These are phyloP conservation scores for Aspergillus caelatus DNA, from an alignment of 2,329 filamentous ascomycete species.

Conservation along the genomic window DNA sequence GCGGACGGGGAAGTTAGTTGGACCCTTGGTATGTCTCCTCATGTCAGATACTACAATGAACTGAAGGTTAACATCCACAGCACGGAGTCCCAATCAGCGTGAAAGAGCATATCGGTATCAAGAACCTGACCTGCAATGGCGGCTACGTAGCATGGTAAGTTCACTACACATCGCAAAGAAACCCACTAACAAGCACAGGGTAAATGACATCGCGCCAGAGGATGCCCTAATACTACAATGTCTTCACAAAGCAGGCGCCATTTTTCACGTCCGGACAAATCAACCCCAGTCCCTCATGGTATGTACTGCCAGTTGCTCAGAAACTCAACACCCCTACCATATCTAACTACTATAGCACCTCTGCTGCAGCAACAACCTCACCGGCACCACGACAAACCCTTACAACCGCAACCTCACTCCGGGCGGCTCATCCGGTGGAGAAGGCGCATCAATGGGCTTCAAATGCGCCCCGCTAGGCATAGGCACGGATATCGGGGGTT, in stretches of 20 bases:
- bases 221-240: constrained; percentile 38
- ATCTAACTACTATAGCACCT: constrained; percentile 31
- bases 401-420: constrained; percentile 42
- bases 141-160: constrained; percentile 40
- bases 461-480: constrained; percentile 47
- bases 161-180: not conserved
- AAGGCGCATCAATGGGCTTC: constrained; percentile 47
- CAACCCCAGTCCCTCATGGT: constrained; percentile 47
- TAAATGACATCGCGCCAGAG: constrained; percentile 37
- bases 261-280: constrained; percentile 49
- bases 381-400: constrained; percentile 45
- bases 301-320: not conserved
- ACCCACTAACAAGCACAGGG: constrained; percentile 26
- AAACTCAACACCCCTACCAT: not conserved
- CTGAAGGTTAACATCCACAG: constrained; percentile 3
- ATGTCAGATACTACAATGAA: not conserved
- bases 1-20: constrained; percentile 48
- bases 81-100: constrained; percentile 61
- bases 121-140: constrained; percentile 45
- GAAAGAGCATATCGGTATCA: constrained; percentile 65
- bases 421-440: constrained; percentile 50
- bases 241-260: constrained; percentile 41
- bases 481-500: constrained; percentile 53
- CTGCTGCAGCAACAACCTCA: constrained; percentile 45
- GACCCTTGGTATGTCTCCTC: constrained; percentile 42